A percentile compares a stretch with the other conserved stretches of the same genome.
Evolutionary conservation across 169 alveolate species (phyloP).

Genomic region (Cryptosporidium tyzzeri): DNA sequence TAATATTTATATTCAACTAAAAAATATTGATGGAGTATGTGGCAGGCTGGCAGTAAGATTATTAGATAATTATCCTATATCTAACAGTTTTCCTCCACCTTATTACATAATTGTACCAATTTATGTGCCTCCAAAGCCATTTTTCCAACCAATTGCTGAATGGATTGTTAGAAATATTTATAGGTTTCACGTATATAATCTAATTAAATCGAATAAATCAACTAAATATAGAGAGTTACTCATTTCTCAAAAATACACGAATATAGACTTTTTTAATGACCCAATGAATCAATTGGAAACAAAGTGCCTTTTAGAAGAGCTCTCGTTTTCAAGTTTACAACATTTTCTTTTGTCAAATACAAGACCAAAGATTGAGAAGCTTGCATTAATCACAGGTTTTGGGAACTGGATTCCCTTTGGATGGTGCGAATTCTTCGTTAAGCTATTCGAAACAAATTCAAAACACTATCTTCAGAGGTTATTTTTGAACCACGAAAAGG

Average conservation of each 20-base stretch:
- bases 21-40: conserved; percentile 33
- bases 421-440: conserved; percentile 62
- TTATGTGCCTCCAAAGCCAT: conserved; percentile 68
- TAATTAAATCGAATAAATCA: conserved; percentile 1
- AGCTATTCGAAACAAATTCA: conserved; percentile 47
- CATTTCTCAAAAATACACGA: conserved; percentile 19
- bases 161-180: conserved; percentile 66
- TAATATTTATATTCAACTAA: conserved; percentile 52
- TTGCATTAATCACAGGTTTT: conserved; percentile 57
- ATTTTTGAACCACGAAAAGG: background rate
- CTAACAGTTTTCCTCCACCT: conserved; percentile 59
- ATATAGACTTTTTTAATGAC: conserved; percentile 35
- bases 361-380: conserved; percentile 68
- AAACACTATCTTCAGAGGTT: conserved; percentile 45
- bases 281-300: conserved; percentile 39
- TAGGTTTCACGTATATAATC: conserved; percentile 25
- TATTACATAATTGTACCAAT: conserved; percentile 22
- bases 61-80: conserved; percentile 37
- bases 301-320: conserved; percentile 48
- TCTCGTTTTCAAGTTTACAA: conserved; percentile 54
- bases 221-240: background rate
- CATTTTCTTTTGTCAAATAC: conserved; percentile 55
- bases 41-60: conserved; percentile 56
- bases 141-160: conserved; percentile 74
- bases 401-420: conserved; percentile 75